A percentile compares a stretch with the other conserved stretches of the same genome.
These are phyloP conservation scores for Blastocystis sp. DNA, from an alignment of 352 stramenopile species.

Conservation along the genomic window DNA sequence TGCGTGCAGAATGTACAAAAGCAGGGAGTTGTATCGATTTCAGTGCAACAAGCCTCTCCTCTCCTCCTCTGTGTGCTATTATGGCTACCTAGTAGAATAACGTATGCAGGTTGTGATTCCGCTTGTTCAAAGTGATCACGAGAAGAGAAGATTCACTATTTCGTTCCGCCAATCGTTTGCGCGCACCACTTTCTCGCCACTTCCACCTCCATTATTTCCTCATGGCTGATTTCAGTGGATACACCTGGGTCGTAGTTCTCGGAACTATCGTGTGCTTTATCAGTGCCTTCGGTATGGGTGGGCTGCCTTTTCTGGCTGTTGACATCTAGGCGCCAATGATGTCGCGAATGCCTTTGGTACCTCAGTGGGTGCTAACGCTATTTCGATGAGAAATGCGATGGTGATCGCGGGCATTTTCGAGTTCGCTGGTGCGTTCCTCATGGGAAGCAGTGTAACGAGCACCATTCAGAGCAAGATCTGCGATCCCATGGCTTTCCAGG, in stretches of 20 bases:
- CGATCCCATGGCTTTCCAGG: conserved; percentile 73
- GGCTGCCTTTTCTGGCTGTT: background rate
- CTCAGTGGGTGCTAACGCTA: conserved; percentile 73
- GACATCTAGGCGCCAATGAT: conserved; percentile 75
- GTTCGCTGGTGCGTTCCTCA: conserved; percentile 73
- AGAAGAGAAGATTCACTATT: conserved; percentile 4
- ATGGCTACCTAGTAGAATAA: background rate
- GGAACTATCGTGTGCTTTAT: conserved; percentile 73
- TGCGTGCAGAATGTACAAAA: no score
- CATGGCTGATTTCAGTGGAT: background rate
- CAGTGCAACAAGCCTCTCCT: background rate
- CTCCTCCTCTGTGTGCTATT: background rate
- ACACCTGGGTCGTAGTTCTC: conserved; percentile 73
- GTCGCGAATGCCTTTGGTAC: conserved; percentile 76
- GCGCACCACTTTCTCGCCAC: background rate
- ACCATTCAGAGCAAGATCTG: conserved; percentile 75
- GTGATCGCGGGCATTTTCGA: conserved; percentile 74
- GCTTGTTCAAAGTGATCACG: background rate
- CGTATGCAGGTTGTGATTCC: no score
- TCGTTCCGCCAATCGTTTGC: background rate
- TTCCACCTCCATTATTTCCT: background rate
- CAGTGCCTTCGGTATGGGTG: conserved; percentile 73
- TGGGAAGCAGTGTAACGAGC: conserved; percentile 74
- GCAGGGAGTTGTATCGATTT: background rate
- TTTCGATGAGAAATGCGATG: conserved; percentile 73